Base-by-base conservation (phyloP, 441 rosid genomes). In the Gossypium schwendimanii region DNA sequence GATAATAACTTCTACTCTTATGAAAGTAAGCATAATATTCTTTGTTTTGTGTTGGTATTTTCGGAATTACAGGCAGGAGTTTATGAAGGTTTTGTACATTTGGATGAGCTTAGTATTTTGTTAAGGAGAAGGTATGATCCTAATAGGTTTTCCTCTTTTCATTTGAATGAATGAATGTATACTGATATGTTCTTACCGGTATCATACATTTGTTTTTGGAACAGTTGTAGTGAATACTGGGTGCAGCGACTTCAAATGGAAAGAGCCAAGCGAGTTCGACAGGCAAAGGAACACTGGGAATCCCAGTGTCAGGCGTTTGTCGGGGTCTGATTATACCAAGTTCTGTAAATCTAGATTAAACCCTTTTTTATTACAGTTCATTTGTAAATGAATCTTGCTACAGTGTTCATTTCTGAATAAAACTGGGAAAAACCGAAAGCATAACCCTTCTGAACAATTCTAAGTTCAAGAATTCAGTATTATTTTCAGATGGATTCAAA, bases 281-380 rank as follows among this genome's bases (percentile, higher is more conserved):
- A 86, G 71, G 89, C 89, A 17, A 94, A 91, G 80, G 89, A 92
- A 71, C 91, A 91, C 55, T 91, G 98, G 97, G 97, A 94, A 68
- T 64, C 61, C 21, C 91, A 89, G 77, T 91, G 91, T 49, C 85
- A 85, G 50, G 84, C 94, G 31, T 89, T 94, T 83, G 52, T 81
- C 50, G 97, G 97, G n/a, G 76, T 86, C 49, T 91, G 81, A 64
- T 45, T 21, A 3, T 9, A 54, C 2, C 58, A 24, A 39, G 4
- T 60, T 62, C 21, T 17, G 24, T 8, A 7, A 15, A 66, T 39
- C 7, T 3, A 33, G 36, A 50, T 50, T 31, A 31, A 31, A 31
- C 36, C 36, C 36, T 6, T 31, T 31, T 6, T 6, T 31, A 31
- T 31, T 6, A 1, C 36, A 31, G 36, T 31, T 31, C 36, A 31